These are phyloP conservation scores for Clarireedia sp. DNA, from an alignment of 2,329 filamentous ascomycete species.

Conservation along the genomic window DNA sequence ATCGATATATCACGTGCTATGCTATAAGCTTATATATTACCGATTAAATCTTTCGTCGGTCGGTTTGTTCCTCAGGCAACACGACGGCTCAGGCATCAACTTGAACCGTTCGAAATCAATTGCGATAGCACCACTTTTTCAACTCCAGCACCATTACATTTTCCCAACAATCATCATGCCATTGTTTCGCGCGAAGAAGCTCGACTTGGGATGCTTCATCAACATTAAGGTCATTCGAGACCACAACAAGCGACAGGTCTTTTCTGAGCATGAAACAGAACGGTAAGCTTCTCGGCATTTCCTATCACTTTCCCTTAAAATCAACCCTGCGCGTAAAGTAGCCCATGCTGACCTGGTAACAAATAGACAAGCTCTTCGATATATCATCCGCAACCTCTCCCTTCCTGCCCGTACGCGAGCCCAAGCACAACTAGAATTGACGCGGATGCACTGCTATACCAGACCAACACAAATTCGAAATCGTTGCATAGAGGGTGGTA, in stretches of 20 bases:
- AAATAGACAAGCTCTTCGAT: constrained; percentile 78
- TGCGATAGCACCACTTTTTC: too few relatives aligned
- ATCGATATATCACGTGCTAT: too few relatives aligned
- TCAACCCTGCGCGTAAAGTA: neutral
- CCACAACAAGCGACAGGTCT: constrained; percentile 93
- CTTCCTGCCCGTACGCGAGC: constrained; percentile 75
- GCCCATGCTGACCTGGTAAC: neutral
- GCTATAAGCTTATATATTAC: too few relatives aligned
- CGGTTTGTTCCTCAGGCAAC: too few relatives aligned
- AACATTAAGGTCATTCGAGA: constrained; percentile 86
- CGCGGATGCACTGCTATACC: constrained; percentile 95
- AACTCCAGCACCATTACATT: too few relatives aligned
- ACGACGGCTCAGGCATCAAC: too few relatives aligned
- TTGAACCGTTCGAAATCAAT: too few relatives aligned
- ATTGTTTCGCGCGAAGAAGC: constrained; percentile 82
- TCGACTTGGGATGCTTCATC: constrained; percentile 81
- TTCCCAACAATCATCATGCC: constrained; percentile 50
- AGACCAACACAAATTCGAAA: constrained; percentile 90
- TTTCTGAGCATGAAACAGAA: constrained; percentile 77
- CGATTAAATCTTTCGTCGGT: too few relatives aligned
- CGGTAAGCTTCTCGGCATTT: constrained; percentile 40
- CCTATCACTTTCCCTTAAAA: too few relatives aligned
- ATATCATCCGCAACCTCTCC: constrained; percentile 87
- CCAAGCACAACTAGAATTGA: constrained; percentile 85
- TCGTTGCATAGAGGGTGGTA: constrained; percentile 86